phyloP scores from a whole-genome alignment of 2,329 filamentous ascomycete genomes.

The Fusarium brevicatenulatum region DNA sequence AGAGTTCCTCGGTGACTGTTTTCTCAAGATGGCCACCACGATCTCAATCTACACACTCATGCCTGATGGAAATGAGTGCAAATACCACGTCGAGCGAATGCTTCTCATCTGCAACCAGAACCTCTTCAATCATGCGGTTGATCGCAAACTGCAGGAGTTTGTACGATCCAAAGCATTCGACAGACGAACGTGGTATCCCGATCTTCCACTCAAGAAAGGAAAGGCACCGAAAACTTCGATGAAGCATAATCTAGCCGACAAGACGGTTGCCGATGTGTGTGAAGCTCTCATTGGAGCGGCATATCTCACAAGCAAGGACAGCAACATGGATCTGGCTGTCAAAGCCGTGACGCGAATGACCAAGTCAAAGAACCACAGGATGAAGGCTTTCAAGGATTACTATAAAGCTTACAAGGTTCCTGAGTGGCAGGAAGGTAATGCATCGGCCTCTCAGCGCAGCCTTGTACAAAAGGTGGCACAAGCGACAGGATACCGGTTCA shows the following conservation, averaged over 20 bases:
- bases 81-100: slow-evolving; percentile 93
- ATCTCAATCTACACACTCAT: slow-evolving; percentile 84
- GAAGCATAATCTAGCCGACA: slow-evolving; percentile 80
- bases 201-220: slow-evolving; percentile 77
- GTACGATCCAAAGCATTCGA: slow-evolving; percentile 87
- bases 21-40: slow-evolving; percentile 94
- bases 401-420: slow-evolving; percentile 74
- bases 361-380: slow-evolving; percentile 73
- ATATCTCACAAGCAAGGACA: slow-evolving; percentile 61
- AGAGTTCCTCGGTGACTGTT: slow-evolving; percentile 92
- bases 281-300: slow-evolving; percentile 94
- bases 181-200: slow-evolving; percentile 88
- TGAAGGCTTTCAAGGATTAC: slow-evolving; percentile 79
- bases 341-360: slow-evolving; percentile 76
- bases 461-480: slow-evolving; percentile 72
- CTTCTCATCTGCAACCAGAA: slow-evolving; percentile 90
- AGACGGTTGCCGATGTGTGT: slow-evolving; percentile 92
- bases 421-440: slow-evolving; percentile 70
- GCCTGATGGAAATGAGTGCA: slow-evolving; percentile 82
- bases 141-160: slow-evolving; percentile 74
- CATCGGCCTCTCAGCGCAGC: slow-evolving; percentile 74
- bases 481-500: slow-evolving; percentile 72
- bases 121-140: slow-evolving; percentile 79
- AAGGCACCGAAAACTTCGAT: slow-evolving; percentile 63
- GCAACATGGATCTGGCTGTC: slow-evolving; percentile 66